These are phyloP conservation scores for Priceomyces fermenticarens DNA, from an alignment of 805 yeast genomes.

Conservation along the genomic window DNA sequence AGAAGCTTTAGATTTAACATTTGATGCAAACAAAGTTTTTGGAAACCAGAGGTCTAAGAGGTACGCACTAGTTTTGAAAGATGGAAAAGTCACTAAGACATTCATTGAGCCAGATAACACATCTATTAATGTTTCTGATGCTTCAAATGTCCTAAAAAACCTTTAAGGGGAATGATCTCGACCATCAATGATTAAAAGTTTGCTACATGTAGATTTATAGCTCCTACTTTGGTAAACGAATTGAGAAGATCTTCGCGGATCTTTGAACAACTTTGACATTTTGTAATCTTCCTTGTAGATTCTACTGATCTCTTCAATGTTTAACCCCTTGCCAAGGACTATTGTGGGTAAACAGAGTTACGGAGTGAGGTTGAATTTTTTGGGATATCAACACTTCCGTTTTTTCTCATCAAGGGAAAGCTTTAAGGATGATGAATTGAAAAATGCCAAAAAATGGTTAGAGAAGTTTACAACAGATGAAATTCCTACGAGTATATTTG, in stretches of 20 bases:
- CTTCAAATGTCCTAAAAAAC: slow-evolving; percentile 40
- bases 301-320: no score
- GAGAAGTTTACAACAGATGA: slow-evolving; percentile 17
- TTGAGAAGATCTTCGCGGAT: no score
- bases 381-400: not conserved
- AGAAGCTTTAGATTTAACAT: slow-evolving; percentile 57
- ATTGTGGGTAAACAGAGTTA: no score
- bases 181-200: no score
- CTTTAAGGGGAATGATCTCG: slow-evolving; percentile 9
- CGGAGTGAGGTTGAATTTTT: no score
- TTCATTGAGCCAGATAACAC: slow-evolving; percentile 82
- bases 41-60: slow-evolving; percentile 76
- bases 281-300: no score
- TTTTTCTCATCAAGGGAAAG: not conserved
- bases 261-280: no score
- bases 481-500: slow-evolving; percentile 48
- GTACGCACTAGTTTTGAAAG: slow-evolving; percentile 70
- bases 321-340: no score
- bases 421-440: slow-evolving; percentile 17
- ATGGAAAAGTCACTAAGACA: slow-evolving; percentile 64
- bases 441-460: slow-evolving; percentile 44
- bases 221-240: no score
- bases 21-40: slow-evolving; percentile 74
- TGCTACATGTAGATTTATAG: no score
- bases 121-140: slow-evolving; percentile 56